Base-by-base conservation (phyloP, 1,139 yeast species). In the Scheffersomyces lignicola region DNA sequence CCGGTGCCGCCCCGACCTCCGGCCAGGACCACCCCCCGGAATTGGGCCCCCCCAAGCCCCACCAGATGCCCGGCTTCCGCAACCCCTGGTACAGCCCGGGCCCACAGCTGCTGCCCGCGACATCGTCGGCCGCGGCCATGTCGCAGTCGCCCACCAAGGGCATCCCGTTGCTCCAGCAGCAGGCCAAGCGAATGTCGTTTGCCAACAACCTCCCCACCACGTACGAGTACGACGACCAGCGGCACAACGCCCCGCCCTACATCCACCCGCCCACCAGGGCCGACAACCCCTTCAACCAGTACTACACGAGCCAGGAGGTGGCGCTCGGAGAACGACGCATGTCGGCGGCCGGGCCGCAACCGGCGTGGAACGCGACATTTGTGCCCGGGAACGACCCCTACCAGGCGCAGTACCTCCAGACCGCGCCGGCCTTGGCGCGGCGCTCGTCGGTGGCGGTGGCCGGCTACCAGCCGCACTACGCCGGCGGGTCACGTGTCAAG, bases 201-300 rank as follows among this genome's bases (percentile, higher is more conserved):
- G 66, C 74, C 11, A 69, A 66, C 45, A 73, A 68, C 40, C 56
- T 76, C 13, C 79, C 80, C 18, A 68, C 74, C 3, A 76, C 82
- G 1, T 76, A 72, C 47, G 81, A 76, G 49, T 52, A 65, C 37
- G 68, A 60, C 16, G 52, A 47, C 29, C 50, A 49, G 24, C 44
- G 44, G 15, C 54, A 14, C 4, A 28, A 47, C 11, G 51, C 47
- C 1, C 60, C 64, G 1, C 69, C 68, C 10, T 60, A 54, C 38
- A 56, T 68, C 15, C 66, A 66, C 32, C 76, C 76, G 7, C 77
- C 76, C 3, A 64, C 74, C 0, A 56, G 77, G 32, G 75, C 69
- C 1, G 76, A 66, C 37, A 70, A 70, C 41, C 76, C 76, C 2
- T 69, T 71, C 54, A 62, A 65, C 40, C 74, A 67, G 33, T 68